Evolutionary conservation across 768 basidiomycete genomes (phyloP).

Genomic region (Tulasnella sp.): DNA sequence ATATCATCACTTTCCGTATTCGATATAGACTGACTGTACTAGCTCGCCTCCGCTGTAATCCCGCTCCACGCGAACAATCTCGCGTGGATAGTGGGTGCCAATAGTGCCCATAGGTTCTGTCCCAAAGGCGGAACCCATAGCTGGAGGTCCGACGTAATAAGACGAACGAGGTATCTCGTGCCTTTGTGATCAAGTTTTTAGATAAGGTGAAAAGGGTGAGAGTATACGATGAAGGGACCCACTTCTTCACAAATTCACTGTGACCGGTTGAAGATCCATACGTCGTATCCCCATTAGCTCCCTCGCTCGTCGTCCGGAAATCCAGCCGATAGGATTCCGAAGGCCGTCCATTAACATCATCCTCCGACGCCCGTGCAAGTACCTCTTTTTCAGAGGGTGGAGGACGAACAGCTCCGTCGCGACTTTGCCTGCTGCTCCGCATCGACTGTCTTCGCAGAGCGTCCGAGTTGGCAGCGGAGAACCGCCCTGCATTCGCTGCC

Average conservation of each 20-base stretch:
- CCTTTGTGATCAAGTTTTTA: neutral
- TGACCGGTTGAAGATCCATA: constrained; percentile 16
- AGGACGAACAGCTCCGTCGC: neutral
- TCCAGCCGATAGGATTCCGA: constrained; percentile 11
- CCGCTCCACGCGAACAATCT: constrained; percentile 85
- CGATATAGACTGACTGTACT: constrained; percentile 55
- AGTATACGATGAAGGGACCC: neutral
- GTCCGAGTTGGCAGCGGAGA: constrained; percentile 18
- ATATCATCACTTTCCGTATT: neutral
- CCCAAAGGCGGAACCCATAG: constrained; percentile 72
- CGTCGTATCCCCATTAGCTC: constrained; percentile 16
- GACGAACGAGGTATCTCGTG: constrained; percentile 58
- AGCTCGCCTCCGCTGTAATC: constrained; percentile 91
- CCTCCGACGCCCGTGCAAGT: constrained; percentile 15
- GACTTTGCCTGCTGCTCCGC: neutral
- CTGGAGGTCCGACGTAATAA: constrained; percentile 80
- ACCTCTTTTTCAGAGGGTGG: constrained; percentile 17
- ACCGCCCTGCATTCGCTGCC: neutral
- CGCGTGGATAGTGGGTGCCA: constrained; percentile 84
- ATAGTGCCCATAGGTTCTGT: constrained; percentile 78
- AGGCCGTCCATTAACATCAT: neutral
- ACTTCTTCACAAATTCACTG: constrained; percentile 21
- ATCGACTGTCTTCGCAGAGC: constrained; percentile 16
- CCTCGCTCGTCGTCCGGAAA: constrained; percentile 21
- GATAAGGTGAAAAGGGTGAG: neutral